Percentiles rank a stretch among this genome's conserved stretches.
phyloP scores from a whole-genome alignment of 805 yeast species.

The Wickerhamomyces rabaulensis region DNA sequence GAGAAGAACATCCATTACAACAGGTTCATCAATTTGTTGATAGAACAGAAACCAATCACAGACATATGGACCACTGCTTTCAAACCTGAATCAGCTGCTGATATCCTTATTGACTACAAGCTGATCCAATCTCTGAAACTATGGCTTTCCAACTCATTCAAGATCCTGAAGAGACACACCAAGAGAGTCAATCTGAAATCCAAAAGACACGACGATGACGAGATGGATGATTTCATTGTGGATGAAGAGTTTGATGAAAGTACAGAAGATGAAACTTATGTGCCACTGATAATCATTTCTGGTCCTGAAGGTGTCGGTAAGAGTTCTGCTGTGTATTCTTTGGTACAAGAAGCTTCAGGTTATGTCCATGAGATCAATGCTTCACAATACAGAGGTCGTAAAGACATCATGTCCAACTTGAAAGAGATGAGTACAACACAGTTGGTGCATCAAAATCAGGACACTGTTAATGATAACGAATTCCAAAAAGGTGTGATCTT shows the following conservation, averaged over 20 bases:
- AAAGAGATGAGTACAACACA: constrained; percentile 84
- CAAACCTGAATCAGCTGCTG: constrained; percentile 25
- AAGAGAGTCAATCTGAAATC: constrained; percentile 29
- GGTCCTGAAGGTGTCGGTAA: constrained; percentile 81
- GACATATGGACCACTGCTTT: constrained; percentile 26
- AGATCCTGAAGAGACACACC: constrained; percentile 27
- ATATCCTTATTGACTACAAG: constrained; percentile 25
- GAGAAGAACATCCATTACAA: constrained; percentile 1
- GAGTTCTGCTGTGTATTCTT: constrained; percentile 65
- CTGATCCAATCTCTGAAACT: constrained; percentile 17
- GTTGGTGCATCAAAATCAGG: constrained; percentile 49
- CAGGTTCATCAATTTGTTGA: constrained; percentile 1
- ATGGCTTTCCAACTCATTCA: constrained; percentile 31
- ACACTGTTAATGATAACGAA: constrained; percentile 7
- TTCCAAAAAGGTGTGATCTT: constrained; percentile 65
- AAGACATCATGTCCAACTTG: constrained; percentile 58
- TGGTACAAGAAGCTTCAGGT: constrained; percentile 56
- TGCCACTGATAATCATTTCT: constrained; percentile 58
- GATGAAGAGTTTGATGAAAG: constrained; percentile 24
- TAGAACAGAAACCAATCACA: not conserved
- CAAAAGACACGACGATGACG: constrained; percentile 20
- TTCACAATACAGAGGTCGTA: constrained; percentile 66
- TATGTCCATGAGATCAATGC: constrained; percentile 80
- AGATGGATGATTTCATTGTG: constrained; percentile 30
- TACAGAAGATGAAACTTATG: constrained; percentile 32